Evolutionary conservation across 148 eudicot genomes (phyloP).

Genomic region (Rhododendron griersonianum): DNA sequence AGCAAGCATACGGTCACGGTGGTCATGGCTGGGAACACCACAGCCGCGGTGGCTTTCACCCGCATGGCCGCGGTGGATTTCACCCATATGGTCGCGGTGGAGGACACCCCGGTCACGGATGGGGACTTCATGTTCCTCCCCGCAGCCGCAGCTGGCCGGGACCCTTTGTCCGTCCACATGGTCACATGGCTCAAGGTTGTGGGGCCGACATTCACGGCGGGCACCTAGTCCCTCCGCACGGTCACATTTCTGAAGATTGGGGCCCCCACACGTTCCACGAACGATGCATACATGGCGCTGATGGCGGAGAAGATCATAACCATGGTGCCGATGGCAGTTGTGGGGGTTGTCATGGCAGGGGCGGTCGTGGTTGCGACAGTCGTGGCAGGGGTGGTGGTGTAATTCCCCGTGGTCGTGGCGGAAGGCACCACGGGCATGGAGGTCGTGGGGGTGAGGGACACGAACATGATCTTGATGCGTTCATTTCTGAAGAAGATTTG

Average conservation of each 20-base stretch:
- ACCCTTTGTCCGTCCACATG: neutral
- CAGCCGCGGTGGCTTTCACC: neutral
- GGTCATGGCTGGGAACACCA: neutral
- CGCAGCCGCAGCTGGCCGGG: neutral
- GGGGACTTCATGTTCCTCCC: neutral
- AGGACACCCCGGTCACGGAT: neutral
- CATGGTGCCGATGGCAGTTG: neutral
- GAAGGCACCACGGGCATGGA: neutral
- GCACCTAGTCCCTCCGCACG: neutral
- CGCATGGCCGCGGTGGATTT: too few species aligned
- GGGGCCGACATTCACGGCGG: neutral
- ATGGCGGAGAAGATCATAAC: neutral
- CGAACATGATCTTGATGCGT: too few species aligned
- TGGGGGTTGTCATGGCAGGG: neutral
- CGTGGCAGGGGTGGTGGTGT: neutral
- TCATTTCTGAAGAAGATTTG: too few species aligned
- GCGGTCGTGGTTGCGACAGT: neutral
- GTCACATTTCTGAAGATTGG: neutral
- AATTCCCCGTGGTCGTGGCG: neutral
- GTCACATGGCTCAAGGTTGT: neutral
- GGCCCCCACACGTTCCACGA: neutral
- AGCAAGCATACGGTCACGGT: neutral
- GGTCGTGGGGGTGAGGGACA: too few species aligned
- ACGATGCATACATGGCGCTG: neutral
- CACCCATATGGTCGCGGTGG: too few species aligned